A percentile compares a stretch with the other conserved stretches of the same genome.
Evolutionary conservation across 192 early-diverging fungal genomes (phyloP).

Genomic region (Coemansia sp.): DNA sequence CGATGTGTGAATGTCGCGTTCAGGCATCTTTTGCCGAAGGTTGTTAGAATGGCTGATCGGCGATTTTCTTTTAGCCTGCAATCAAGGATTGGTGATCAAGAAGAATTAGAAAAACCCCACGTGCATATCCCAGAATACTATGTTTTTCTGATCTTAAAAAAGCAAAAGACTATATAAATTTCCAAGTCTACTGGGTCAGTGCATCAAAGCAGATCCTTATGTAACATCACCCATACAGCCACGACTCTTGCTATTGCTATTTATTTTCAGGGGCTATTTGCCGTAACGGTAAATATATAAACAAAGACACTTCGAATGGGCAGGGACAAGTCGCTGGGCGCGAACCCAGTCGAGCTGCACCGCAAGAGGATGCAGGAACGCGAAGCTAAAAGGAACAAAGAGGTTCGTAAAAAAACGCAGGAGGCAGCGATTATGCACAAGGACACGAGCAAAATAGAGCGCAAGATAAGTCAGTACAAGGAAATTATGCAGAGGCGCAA

Average conservation of each 20-base stretch:
- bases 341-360: conserved; percentile 27
- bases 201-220: neutral
- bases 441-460: conserved; percentile 41
- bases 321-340: conserved; percentile 26
- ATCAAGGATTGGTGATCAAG: neutral
- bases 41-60: neutral
- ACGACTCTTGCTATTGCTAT: too few relatives aligned
- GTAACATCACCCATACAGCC: too few relatives aligned
- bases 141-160: neutral
- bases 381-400: conserved; percentile 47
- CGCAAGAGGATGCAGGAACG: conserved; percentile 38
- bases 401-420: conserved; percentile 40
- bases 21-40: too few relatives aligned
- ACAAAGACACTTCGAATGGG: conserved; percentile 19
- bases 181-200: neutral
- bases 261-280: too few relatives aligned
- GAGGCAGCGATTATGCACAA: conserved; percentile 30
- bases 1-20: neutral
- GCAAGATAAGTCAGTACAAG: conserved; percentile 40
- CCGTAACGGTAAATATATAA: too few relatives aligned
- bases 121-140: conserved; percentile 1
- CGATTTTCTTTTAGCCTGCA: neutral
- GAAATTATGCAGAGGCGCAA: conserved; percentile 22
- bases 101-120: neutral
- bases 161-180: neutral